phyloP scores from a whole-genome alignment of 2,329 filamentous ascomycete genomes.

The Claviceps paspali region DNA sequence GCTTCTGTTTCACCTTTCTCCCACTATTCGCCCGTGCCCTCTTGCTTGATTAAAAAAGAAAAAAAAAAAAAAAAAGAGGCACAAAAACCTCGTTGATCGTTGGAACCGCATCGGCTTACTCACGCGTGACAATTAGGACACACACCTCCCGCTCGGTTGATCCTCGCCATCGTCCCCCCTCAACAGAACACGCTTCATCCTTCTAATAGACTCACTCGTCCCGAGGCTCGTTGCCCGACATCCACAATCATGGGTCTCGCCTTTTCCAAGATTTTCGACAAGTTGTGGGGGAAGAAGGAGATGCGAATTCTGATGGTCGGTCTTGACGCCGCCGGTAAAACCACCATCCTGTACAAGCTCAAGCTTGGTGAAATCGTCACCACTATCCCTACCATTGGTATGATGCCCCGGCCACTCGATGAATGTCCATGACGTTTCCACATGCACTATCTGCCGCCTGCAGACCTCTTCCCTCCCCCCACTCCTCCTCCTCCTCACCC shows the following conservation, averaged over 20 bases:
- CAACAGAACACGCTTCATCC: no score
- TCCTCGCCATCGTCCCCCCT: background rate
- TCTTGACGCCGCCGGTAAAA: constrained; percentile 99
- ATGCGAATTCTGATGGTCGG: constrained; percentile 99
- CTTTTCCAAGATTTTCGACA: constrained; percentile 94
- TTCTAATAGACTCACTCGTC: no score
- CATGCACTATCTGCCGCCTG: no score
- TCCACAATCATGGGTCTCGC: constrained; percentile 68
- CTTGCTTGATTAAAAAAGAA: no score
- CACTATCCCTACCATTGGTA: constrained; percentile 97
- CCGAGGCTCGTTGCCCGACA: no score
- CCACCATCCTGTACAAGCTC: constrained; percentile 99
- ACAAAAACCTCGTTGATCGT: constrained; percentile 10
- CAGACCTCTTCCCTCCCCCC: no score
- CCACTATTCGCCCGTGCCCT: no score
- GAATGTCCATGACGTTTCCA: no score
- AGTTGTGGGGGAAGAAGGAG: constrained; percentile 99
- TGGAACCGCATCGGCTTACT: constrained; percentile 10
- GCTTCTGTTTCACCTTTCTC: no score
- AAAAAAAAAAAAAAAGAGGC: no score
- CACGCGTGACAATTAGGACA: constrained; percentile 17
- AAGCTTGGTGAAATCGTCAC: constrained; percentile 99
- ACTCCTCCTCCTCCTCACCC: no score
- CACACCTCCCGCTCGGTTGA: constrained; percentile 8
- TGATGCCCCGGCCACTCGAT: no score